Base-by-base conservation (phyloP, 495 filamentous ascomycete species). In the Neurospora sp. region DNA sequence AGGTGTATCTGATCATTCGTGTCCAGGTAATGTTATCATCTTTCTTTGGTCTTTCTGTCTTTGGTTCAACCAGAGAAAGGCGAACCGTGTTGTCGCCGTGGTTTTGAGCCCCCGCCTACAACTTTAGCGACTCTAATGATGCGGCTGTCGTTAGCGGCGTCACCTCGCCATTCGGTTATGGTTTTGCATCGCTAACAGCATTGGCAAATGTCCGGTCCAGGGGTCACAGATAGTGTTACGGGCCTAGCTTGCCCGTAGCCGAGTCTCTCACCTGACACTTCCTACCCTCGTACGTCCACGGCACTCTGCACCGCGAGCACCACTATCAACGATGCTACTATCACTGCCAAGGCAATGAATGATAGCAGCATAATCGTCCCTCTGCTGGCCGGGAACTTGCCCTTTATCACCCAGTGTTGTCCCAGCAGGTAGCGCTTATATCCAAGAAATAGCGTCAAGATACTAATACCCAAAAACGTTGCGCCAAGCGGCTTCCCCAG, bases 401-500 rank as follows among this genome's bases (percentile, higher is more conserved):
- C 95, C 72, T 90, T 86, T 45, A 98, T 90, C 71, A 99, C 90
- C 92, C 96, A 99, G 77, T 95, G 89, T 83, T 94, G 90, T 34
- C 84, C 80, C 76, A 87, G 84, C 71, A 89, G 85, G 72, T 90
- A 90, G 59, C 89, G 82, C 62, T 88, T 85, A 78, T 90, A 91
- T 74, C 96, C 96, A 69, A 97, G 83, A 39, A 93, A 81, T n/a
- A 99, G 85, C 48, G 97, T 89, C 34, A 98, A 71, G 70, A 99
- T 94, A 66, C 92, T 90, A 72, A 98, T 92, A 0, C 85, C 93
- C 66, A 99, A 87, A 77, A 99, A 99, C 0, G 94, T 96, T 3
- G 94, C 92, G 7, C 96, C 96, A 21, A 99, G 89, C 0, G 96
- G 96, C 79, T 97, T 98, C 21, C 96, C 96, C 72, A 98, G 86